These are phyloP conservation scores for Lolium rigidum DNA, from an alignment of 176 grass and related monocot species.

Conservation along the genomic window DNA sequence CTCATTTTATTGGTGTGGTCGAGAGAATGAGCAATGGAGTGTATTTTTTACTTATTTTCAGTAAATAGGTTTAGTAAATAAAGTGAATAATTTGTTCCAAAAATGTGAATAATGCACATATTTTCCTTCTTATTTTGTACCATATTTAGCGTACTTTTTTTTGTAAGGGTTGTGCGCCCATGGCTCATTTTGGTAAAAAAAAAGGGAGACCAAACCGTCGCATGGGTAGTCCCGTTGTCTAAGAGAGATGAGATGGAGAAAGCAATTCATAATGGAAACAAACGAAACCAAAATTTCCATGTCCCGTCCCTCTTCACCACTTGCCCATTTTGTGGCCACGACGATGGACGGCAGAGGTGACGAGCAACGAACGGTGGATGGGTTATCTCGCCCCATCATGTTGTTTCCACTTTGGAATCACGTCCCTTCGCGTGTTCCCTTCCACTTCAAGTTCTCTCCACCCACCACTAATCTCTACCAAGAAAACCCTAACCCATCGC, in stretches of 20 bases:
- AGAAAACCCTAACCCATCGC: background rate
- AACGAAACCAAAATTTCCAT: background rate
- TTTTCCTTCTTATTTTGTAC: too few species aligned
- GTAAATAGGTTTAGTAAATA: too few species aligned
- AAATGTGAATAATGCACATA: too few species aligned
- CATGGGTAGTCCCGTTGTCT: background rate
- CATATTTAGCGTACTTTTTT: too few species aligned
- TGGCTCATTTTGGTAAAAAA: too few species aligned
- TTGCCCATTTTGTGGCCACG: background rate
- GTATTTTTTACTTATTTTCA: too few species aligned
- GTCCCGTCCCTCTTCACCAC: background rate
- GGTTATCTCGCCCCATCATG: background rate
- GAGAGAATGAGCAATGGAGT: too few species aligned
- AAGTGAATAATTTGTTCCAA: too few species aligned
- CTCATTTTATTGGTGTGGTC: too few species aligned
- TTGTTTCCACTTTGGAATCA: background rate
- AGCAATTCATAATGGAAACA: background rate
- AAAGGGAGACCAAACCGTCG: too few species aligned
- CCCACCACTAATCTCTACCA: background rate
- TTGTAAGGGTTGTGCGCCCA: too few species aligned
- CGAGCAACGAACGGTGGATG: too few species aligned
- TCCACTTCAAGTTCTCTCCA: background rate
- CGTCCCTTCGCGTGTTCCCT: background rate
- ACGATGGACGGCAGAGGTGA: background rate
- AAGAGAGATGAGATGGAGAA: background rate